Percentiles rank a stretch among this genome's conserved stretches.
Conservation (phyloP, 225 moss, liverwort and hornwort species). For the Pseudisothecium myosuroides region DNA sequence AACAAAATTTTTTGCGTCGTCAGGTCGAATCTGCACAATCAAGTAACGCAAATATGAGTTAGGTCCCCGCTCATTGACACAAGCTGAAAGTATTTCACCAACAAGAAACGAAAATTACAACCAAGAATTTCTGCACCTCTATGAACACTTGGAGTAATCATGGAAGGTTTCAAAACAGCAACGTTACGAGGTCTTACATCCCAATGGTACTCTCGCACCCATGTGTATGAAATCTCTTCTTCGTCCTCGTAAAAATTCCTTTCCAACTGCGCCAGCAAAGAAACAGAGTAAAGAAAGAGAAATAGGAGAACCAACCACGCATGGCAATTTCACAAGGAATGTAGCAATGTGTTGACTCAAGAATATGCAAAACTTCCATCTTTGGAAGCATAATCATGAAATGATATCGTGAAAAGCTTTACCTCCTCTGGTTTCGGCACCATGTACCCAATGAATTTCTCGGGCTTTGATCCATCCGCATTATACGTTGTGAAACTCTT, state of each 20-base stretch:
- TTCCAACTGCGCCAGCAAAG: conserved; percentile 45
- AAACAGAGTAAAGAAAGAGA: background rate
- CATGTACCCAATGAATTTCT: conserved; percentile 91
- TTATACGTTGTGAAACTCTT: conserved; percentile 62
- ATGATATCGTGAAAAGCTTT: background rate
- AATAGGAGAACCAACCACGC: background rate
- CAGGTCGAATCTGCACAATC: conserved; percentile 58
- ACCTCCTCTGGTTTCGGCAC: conserved; percentile 99
- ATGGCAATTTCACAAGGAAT: background rate
- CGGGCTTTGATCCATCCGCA: conserved; percentile 51
- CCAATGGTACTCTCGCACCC: conserved; percentile 99
- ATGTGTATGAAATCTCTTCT: conserved; percentile 69
- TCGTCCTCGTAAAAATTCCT: conserved; percentile 83
- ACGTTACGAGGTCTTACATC: conserved; percentile 53
- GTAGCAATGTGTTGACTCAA: background rate
- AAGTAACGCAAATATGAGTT: background rate
- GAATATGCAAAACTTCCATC: background rate
- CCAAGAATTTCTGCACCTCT: background rate
- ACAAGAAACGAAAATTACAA: background rate
- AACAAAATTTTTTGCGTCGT: conserved; percentile 53
- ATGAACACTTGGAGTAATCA: background rate
- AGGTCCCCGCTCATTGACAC: background rate
- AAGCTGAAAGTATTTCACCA: background rate
- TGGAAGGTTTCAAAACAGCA: background rate
- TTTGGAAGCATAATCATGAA: background rate